A percentile compares a stretch with the other conserved stretches of the same genome.
Evolutionary conservation across 768 basidiomycete genomes (phyloP).

Genomic region (Lactifluus echinatus): DNA sequence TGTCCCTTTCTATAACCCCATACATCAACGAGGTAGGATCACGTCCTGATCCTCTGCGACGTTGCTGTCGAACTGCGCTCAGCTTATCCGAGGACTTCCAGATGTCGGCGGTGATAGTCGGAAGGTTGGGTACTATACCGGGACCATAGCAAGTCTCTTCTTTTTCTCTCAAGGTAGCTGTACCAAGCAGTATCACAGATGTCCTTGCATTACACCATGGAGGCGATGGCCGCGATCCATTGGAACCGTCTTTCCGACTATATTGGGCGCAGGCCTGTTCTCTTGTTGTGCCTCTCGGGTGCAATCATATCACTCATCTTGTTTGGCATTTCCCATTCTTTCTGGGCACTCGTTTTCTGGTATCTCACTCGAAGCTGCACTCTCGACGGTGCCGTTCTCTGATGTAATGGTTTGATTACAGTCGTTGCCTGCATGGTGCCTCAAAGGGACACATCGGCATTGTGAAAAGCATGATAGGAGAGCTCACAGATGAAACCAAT

Average conservation of each 20-base stretch:
- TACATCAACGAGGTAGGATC: slow-evolving; percentile 40
- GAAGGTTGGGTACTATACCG: slow-evolving; percentile 42
- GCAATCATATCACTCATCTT: slow-evolving; percentile 25
- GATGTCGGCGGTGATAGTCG: slow-evolving; percentile 37
- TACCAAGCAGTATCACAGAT: slow-evolving; percentile 26
- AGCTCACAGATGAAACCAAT: too few relatives aligned
- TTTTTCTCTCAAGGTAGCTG: slow-evolving; percentile 33
- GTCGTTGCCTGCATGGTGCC: not conserved
- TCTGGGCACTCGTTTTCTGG: slow-evolving; percentile 22
- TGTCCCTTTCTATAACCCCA: slow-evolving; percentile 39
- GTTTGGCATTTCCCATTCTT: slow-evolving; percentile 33
- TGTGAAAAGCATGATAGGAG: too few relatives aligned
- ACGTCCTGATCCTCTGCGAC: not conserved
- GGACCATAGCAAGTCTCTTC: slow-evolving; percentile 34
- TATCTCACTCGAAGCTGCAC: not conserved
- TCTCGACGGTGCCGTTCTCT: not conserved
- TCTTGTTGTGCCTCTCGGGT: slow-evolving; percentile 25
- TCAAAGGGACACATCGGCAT: too few relatives aligned
- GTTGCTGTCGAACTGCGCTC: not conserved
- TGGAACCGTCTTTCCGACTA: slow-evolving; percentile 41
- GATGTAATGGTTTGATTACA: slow-evolving; percentile 45
- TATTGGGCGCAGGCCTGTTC: slow-evolving; percentile 38
- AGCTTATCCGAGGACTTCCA: slow-evolving; percentile 38
- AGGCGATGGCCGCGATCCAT: slow-evolving; percentile 36
- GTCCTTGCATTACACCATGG: slow-evolving; percentile 38